Base-by-base conservation (phyloP, 805 yeast genomes). In the Barnettozyma salicaria region DNA sequence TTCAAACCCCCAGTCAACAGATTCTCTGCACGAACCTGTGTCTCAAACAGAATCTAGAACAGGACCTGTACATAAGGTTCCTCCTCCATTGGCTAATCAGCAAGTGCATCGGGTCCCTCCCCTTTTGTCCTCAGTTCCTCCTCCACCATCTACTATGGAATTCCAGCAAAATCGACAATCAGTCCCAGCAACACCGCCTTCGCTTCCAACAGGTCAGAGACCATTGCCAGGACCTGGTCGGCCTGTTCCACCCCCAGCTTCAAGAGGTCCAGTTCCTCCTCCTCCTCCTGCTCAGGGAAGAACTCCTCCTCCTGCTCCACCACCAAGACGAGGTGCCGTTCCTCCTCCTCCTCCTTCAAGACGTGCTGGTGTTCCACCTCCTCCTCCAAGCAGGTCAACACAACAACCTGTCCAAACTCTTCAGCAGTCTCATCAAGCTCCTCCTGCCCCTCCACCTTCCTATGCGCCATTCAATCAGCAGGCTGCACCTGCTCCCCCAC, bases 231-330 rank as follows among this genome's bases (percentile, higher is more conserved):
- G 40, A 19, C 43, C 33, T 11, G 36, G 43, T 18, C 41, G 49
- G 6, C 35, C 41, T 14, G 45, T 52, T 19, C 39, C 45, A 12
- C 39, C 57, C 7, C 57, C 62, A 12, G 61, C 61, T 7, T 61
- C 61, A 14, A 54, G 63, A 19, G 39, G 37, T 14, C 36, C 37
- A 21, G 30, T 34, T 16, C 38, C 42, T 29, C 25, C 39, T 11
- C 43, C 37, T 5, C 39, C 49, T 7, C 45, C 41, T 19, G 37
- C 32, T 5, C 37, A 43, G 9, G 47, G 53, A 21, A 48, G 54
- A 41, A 42, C 35, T 12, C 40, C 47, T n/a, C 52, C 53, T 7
- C 53, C 52, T 7, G 44, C 50, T n/a, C 56, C 54, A 7, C 51
- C 53, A 6, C 32, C 50, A 14, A 42, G 50, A 34, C 35, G 44